A percentile compares a stretch with the other conserved stretches of the same genome.
phyloP scores from a whole-genome alignment of 257 asterid genomes.

The Penstemon davidsonii region DNA sequence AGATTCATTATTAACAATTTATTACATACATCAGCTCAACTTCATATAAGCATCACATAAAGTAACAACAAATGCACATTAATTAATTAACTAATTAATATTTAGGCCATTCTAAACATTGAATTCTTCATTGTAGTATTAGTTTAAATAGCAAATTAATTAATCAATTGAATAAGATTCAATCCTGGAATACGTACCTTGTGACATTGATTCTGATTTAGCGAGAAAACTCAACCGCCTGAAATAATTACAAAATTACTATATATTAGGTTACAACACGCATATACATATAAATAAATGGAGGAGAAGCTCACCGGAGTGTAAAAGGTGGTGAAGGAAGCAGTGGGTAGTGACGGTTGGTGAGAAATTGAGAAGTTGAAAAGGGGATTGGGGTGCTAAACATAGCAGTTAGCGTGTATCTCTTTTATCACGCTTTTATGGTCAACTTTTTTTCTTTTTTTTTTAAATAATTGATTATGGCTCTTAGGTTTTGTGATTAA shows the following conservation, averaged over 20 bases:
- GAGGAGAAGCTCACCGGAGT: constrained; percentile 13
- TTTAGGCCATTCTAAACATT: no score
- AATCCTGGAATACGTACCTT: constrained; percentile 27
- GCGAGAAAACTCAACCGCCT: constrained; percentile 18
- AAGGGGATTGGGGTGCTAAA: no score
- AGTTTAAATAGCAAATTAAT: background rate
- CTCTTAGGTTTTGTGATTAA: no score
- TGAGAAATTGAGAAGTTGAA: background rate
- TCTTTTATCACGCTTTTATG: no score
- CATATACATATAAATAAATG: background rate
- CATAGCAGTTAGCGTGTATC: no score
- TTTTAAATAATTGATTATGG: no score
- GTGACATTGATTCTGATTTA: constrained; percentile 36
- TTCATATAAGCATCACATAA: background rate
- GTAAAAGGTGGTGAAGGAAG: constrained; percentile 15
- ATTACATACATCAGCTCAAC: background rate
- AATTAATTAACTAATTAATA: no score
- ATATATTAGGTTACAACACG: background rate
- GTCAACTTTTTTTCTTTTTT: no score
- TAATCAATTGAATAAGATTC: constrained; percentile 11
- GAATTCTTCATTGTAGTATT: background rate
- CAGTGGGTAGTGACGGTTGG: constrained; percentile 35
- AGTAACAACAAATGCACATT: no score
- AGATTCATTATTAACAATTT: no score
- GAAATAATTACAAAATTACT: background rate